Percentiles rank a stretch among this genome's conserved stretches.
Evolutionary conservation across 805 yeast species (phyloP).

Genomic region (Candida odintsovae): DNA sequence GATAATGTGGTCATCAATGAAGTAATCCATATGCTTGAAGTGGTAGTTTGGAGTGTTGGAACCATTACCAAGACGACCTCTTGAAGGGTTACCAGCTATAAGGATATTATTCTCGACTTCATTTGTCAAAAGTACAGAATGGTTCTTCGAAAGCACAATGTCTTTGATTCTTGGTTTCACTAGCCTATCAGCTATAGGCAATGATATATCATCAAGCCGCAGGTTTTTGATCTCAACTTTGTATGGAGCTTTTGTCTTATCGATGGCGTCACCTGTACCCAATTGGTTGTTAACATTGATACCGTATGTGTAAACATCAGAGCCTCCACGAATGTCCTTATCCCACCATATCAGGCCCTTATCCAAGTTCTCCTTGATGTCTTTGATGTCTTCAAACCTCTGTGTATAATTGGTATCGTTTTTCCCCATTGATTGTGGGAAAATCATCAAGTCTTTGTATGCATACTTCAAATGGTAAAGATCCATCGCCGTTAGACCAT

Average conservation of each 20-base stretch:
- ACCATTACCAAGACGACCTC: slow-evolving; percentile 69
- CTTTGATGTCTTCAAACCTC: slow-evolving; percentile 6
- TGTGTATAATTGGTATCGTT: slow-evolving; percentile 17
- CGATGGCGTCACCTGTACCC: slow-evolving; percentile 61
- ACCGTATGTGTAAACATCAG: slow-evolving; percentile 57
- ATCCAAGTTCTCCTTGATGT: not conserved
- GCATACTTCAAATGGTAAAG: slow-evolving; percentile 35
- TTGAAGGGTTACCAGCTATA: slow-evolving; percentile 60
- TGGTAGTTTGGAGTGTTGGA: slow-evolving; percentile 35
- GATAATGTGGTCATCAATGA: slow-evolving; percentile 28
- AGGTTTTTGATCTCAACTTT: slow-evolving; percentile 25
- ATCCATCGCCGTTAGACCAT: slow-evolving; percentile 69
- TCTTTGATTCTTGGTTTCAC: slow-evolving; percentile 41
- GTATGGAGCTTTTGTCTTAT: slow-evolving; percentile 38
- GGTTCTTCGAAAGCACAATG: slow-evolving; percentile 56
- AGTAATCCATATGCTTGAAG: slow-evolving; percentile 37
- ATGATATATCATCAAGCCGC: slow-evolving; percentile 7
- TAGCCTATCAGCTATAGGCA: slow-evolving; percentile 23
- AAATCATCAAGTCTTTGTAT: slow-evolving; percentile 35
- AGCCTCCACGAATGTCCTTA: slow-evolving; percentile 41
- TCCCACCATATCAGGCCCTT: slow-evolving; percentile 34
- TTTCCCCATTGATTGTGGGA: slow-evolving; percentile 34
- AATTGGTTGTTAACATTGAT: slow-evolving; percentile 55
- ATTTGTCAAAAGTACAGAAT: slow-evolving; percentile 53
- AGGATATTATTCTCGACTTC: slow-evolving; percentile 41